A percentile compares a stretch with the other conserved stretches of the same genome.
These are phyloP conservation scores for Alternaria novae-zelandiae DNA, from an alignment of 2,329 filamentous ascomycete genomes.

Conservation along the genomic window DNA sequence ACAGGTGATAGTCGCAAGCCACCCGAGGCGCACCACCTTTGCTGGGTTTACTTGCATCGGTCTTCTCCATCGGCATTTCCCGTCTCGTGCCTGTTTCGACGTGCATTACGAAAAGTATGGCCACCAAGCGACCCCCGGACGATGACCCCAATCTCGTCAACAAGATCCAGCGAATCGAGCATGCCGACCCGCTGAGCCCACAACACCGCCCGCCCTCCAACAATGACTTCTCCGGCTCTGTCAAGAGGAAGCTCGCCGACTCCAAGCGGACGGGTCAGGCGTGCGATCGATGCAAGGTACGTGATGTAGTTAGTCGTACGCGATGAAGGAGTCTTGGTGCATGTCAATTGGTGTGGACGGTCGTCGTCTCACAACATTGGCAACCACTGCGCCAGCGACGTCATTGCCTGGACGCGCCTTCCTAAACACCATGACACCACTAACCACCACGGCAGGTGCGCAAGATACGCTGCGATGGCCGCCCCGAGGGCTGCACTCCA, in stretches of 20 bases:
- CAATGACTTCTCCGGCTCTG: constrained; percentile 45
- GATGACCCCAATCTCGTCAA: constrained; percentile 22
- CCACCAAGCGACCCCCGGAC: constrained; percentile 33
- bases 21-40: constrained; percentile 16
- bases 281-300: constrained; percentile 84
- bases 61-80: constrained; percentile 12
- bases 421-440: neutral
- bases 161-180: constrained; percentile 47
- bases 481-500: constrained; percentile 80
- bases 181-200: constrained; percentile 24
- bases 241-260: constrained; percentile 60
- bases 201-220: constrained; percentile 22
- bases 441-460: constrained; percentile 62
- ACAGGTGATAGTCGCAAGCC: constrained; percentile 18
- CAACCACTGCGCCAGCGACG: neutral
- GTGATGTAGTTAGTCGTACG: neutral
- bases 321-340: neutral
- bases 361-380: neutral
- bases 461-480: constrained; percentile 86
- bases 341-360: neutral
- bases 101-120: constrained; percentile 27
- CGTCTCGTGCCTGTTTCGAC: constrained; percentile 13
- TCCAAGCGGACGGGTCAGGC: constrained; percentile 77
- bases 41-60: constrained; percentile 13
- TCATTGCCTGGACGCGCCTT: neutral